phyloP scores from a whole-genome alignment of 1,284 basidiomycete species.

The Pseudozyma thailandica region DNA sequence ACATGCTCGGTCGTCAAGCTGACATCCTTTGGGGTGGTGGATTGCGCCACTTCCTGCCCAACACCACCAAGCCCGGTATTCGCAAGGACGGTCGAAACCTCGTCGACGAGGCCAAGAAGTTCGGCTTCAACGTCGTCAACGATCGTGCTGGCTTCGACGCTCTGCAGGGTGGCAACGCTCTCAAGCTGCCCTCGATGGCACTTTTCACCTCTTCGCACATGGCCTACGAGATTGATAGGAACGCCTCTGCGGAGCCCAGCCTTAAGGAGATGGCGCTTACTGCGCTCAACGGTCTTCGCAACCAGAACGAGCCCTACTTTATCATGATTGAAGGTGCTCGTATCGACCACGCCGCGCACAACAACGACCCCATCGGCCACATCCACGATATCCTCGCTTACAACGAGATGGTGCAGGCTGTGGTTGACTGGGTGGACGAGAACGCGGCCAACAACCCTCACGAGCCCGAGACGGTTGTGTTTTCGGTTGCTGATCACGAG shows the following conservation, averaged over 20 bases:
- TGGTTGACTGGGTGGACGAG: constrained; percentile 53
- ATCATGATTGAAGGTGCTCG: constrained; percentile 65
- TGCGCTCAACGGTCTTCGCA: constrained; percentile 61
- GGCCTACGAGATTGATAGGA: constrained; percentile 67
- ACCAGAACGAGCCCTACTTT: constrained; percentile 63
- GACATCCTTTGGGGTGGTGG: constrained; percentile 67
- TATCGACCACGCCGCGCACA: constrained; percentile 67
- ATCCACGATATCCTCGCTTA: constrained; percentile 65
- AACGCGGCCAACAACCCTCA: constrained; percentile 36
- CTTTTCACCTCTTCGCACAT: constrained; percentile 62
- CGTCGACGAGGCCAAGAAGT: constrained; percentile 55
- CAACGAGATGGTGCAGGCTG: constrained; percentile 54
- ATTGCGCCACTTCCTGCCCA: constrained; percentile 62
- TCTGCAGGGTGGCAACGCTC: constrained; percentile 33
- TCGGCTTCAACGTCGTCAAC: constrained; percentile 55
- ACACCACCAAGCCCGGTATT: constrained; percentile 57
- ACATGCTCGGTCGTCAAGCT: constrained; percentile 59
- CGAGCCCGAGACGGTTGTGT: constrained; percentile 55
- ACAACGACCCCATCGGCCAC: constrained; percentile 65
- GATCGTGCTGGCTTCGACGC: constrained; percentile 61
- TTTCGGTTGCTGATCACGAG: constrained; percentile 65
- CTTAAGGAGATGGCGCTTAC: constrained; percentile 66
- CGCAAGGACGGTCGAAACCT: constrained; percentile 62
- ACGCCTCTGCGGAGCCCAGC: constrained; percentile 58
- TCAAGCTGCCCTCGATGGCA: constrained; percentile 55